These are phyloP conservation scores for Aspergillus heteromorphus DNA, from an alignment of 495 filamentous ascomycete genomes.

Conservation along the genomic window DNA sequence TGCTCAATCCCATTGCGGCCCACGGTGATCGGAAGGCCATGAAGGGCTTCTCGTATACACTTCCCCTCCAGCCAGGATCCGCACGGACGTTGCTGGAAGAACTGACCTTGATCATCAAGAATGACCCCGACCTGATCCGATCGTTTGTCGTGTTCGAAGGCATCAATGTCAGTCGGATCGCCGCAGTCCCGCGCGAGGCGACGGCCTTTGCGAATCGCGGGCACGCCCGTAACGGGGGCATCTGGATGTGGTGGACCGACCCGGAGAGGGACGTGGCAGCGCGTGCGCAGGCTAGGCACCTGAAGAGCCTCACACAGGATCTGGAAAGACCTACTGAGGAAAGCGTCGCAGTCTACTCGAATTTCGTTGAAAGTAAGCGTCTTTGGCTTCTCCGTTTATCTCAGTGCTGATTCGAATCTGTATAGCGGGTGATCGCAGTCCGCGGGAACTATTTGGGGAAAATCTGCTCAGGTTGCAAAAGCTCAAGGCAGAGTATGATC, in stretches of 20 bases:
- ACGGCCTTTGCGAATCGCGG: conserved; percentile 17
- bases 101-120: conserved; percentile 22
- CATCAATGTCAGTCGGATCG: conserved; percentile 8
- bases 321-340: background rate
- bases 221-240: conserved; percentile 21
- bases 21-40: conserved; percentile 39
- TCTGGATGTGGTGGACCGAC: conserved; percentile 29
- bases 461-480: conserved; percentile 39
- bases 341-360: conserved; percentile 36
- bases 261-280: conserved; percentile 26
- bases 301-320: conserved; percentile 17
- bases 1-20: conserved; percentile 37
- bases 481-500: conserved; percentile 51
- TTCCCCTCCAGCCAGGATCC: conserved; percentile 27
- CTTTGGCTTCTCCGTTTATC: background rate
- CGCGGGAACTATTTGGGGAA: conserved; percentile 38
- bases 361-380: conserved; percentile 40
- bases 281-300: conserved; percentile 27
- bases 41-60: conserved; percentile 46
- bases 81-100: conserved; percentile 22
- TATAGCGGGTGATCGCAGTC: conserved; percentile 29
- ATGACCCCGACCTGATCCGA: conserved; percentile 4
- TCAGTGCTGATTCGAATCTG: conserved; percentile 2
- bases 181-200: conserved; percentile 4
- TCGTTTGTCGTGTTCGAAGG: conserved; percentile 9